Conservation (phyloP, 2,329 filamentous ascomycete genomes). For the Pyricularia grisea region DNA sequence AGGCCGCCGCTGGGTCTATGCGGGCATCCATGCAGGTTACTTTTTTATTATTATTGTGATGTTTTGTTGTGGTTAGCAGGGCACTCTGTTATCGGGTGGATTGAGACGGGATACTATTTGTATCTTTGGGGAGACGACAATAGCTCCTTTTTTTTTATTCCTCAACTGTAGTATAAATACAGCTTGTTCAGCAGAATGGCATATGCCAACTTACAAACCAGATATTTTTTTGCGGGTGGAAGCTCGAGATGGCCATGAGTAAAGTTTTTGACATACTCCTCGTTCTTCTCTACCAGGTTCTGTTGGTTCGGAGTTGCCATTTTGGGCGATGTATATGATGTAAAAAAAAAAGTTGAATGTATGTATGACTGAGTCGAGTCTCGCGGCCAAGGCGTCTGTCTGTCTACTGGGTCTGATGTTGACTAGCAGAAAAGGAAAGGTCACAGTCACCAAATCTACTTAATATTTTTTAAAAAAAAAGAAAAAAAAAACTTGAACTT, state of each 20-base stretch:
- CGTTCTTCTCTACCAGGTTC: slow-evolving; percentile 18
- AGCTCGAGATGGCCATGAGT: slow-evolving; percentile 57
- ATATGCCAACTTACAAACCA: slow-evolving; percentile 38
- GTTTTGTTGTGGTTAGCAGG: neutral
- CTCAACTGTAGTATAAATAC: neutral
- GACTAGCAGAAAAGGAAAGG: too few species aligned
- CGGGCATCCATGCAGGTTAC: slow-evolving; percentile 81
- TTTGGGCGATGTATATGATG: neutral
- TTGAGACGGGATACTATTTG: neutral
- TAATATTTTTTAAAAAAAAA: too few species aligned
- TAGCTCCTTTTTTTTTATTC: too few species aligned
- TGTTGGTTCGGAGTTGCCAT: slow-evolving; percentile 16
- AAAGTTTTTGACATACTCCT: slow-evolving; percentile 32
- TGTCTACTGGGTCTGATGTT: neutral
- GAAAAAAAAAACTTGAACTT: neutral
- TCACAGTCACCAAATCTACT: too few species aligned
- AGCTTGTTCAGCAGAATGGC: slow-evolving; percentile 1
- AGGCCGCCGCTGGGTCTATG: slow-evolving; percentile 56
- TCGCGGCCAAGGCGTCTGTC: neutral
- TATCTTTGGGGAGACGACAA: neutral
- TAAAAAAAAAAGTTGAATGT: neutral
- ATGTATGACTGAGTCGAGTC: neutral
- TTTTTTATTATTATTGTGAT: slow-evolving; percentile 11
- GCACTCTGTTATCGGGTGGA: neutral
- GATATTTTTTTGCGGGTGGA: slow-evolving; percentile 61